Percentiles rank a stretch among this genome's conserved stretches.
Conservation (phyloP, 2,329 filamentous ascomycete genomes). For the Bisporella sp. region DNA sequence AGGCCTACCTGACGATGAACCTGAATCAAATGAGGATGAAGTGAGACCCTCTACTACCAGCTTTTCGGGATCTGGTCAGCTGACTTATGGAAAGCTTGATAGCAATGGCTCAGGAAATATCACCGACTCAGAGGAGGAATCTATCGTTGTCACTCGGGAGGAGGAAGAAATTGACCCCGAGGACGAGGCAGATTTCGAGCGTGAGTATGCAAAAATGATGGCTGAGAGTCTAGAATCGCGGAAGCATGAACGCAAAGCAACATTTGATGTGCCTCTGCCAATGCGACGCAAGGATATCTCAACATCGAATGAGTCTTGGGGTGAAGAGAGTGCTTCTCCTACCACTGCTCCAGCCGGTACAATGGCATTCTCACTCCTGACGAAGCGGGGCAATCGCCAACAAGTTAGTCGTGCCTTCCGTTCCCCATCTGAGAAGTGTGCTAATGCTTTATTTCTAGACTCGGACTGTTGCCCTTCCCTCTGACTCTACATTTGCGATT, state of each 20-base stretch:
- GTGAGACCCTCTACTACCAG: constrained; percentile 29
- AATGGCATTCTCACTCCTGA: constrained; percentile 97
- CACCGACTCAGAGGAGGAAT: constrained; percentile 70
- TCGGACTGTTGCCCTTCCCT: constrained; percentile 79
- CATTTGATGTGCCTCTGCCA: constrained; percentile 96
- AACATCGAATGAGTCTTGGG: constrained; percentile 28
- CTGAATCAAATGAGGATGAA: constrained; percentile 49
- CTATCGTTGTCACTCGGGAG: constrained; percentile 84
- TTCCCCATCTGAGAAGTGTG: constrained; percentile 6
- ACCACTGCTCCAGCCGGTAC: constrained; percentile 41
- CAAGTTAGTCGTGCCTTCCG: constrained; percentile 51
- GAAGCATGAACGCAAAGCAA: constrained; percentile 89
- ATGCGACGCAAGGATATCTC: constrained; percentile 70
- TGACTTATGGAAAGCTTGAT: constrained; percentile 14
- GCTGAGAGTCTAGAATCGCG: constrained; percentile 91
- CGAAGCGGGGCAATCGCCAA: constrained; percentile 91
- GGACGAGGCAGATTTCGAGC: constrained; percentile 93
- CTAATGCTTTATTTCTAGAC: constrained; percentile 48
- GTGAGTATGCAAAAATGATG: constrained; percentile 98
- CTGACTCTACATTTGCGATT: constrained; percentile 89
- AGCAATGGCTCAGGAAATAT: constrained; percentile 46
- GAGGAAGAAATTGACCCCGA: constrained; percentile 89
- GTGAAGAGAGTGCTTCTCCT: constrained; percentile 33
- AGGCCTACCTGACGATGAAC: constrained; percentile 41
- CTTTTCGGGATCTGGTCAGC: neutral